A percentile compares a stretch with the other conserved stretches of the same genome.
Evolutionary conservation across 306 rosid genomes (phyloP).

Genomic region (Inga leiocalycina): DNA sequence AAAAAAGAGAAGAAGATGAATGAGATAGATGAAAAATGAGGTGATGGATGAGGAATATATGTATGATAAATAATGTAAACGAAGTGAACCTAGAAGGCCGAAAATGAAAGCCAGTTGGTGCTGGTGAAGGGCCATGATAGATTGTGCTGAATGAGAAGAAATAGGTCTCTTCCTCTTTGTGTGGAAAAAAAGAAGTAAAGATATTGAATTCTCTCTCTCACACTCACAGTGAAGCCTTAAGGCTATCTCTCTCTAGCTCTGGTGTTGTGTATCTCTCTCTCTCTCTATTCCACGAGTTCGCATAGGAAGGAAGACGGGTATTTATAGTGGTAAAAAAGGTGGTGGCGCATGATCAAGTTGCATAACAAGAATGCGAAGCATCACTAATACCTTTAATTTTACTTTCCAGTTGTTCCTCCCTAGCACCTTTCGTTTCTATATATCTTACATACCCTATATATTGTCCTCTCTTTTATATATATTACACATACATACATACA

Average conservation of each 20-base stretch:
- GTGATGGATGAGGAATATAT: neutral
- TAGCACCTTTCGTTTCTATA: conserved; percentile 30
- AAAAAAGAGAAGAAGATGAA: neutral
- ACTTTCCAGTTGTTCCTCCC: conserved; percentile 59
- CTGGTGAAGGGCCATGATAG: conserved; percentile 53
- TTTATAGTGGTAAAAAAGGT: conserved; percentile 47
- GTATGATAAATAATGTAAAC: neutral
- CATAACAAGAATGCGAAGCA: conserved; percentile 14
- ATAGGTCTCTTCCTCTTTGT: neutral
- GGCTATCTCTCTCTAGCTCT: neutral
- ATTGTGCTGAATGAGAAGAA: neutral
- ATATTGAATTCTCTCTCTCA: neutral
- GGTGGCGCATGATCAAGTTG: conserved; percentile 32
- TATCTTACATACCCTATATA: conserved; percentile 11
- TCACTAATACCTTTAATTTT: conserved; percentile 25
- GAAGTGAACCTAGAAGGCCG: conserved; percentile 78
- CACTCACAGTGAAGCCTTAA: neutral
- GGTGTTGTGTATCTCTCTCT: too few relatives aligned
- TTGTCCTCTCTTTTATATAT: neutral
- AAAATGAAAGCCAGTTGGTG: conserved; percentile 53
- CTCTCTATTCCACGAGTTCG: conserved; percentile 20
- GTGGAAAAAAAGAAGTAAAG: neutral
- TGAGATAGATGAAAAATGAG: neutral
- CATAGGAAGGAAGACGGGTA: conserved; percentile 20
- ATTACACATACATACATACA: neutral